Evolutionary conservation across 495 filamentous ascomycete species (phyloP).

Genomic region (Hypoxylon subgilvum): DNA sequence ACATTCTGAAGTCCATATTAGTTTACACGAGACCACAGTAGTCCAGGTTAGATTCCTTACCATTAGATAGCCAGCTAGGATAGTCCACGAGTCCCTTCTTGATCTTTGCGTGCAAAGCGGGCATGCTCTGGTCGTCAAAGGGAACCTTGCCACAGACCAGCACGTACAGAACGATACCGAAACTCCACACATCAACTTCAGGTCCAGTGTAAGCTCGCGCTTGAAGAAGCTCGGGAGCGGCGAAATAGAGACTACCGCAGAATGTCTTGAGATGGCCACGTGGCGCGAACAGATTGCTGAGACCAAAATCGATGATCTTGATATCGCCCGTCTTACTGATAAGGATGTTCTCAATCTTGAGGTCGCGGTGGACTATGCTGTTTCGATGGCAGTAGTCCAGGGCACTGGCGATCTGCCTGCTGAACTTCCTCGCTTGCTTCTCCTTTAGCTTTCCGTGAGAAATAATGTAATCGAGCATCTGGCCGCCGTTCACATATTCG

Average conservation of each 20-base stretch:
- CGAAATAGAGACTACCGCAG: slow-evolving; percentile 97
- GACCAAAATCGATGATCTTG: slow-evolving; percentile 98
- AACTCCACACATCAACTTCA: slow-evolving; percentile 98
- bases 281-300: slow-evolving; percentile 96
- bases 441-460: slow-evolving; percentile 97
- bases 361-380: slow-evolving; percentile 95
- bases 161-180: slow-evolving; percentile 98
- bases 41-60: slow-evolving; percentile 59
- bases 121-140: slow-evolving; percentile 99
- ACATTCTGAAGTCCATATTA: slow-evolving; percentile 71
- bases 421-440: slow-evolving; percentile 98
- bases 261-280: slow-evolving; percentile 90
- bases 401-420: slow-evolving; percentile 95
- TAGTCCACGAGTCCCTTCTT: slow-evolving; percentile 97
- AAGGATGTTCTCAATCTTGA: slow-evolving; percentile 99
- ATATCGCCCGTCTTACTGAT: slow-evolving; percentile 99
- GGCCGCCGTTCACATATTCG: slow-evolving; percentile 98
- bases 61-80: slow-evolving; percentile 86
- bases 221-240: slow-evolving; percentile 91
- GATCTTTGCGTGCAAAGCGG: slow-evolving; percentile 96
- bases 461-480: slow-evolving; percentile 99
- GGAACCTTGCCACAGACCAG: slow-evolving; percentile 97
- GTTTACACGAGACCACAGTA: slow-evolving; percentile 13
- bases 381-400: slow-evolving; percentile 98
- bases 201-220: slow-evolving; percentile 93